A percentile compares a stretch with the other conserved stretches of the same genome.
phyloP scores from a whole-genome alignment of 805 yeast genomes.

The Torulaspora microellipsoides region DNA sequence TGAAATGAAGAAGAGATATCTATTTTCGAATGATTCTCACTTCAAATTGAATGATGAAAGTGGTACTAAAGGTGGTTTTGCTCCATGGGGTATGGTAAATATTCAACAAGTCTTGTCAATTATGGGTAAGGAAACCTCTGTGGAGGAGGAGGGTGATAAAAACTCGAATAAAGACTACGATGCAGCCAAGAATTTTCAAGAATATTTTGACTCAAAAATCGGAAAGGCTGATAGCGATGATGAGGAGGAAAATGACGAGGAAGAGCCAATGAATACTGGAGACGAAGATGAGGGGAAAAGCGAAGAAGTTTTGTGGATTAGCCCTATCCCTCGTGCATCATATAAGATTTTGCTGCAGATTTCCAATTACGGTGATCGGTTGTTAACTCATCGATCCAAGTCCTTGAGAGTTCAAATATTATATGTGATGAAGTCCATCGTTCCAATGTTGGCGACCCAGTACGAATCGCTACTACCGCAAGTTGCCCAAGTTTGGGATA shows the following conservation, averaged over 20 bases:
- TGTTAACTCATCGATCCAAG: conserved; percentile 61
- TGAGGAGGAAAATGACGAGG: conserved; percentile 22
- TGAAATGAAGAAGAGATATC: conserved; percentile 41
- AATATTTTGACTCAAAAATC: conserved; percentile 35
- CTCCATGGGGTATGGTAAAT: conserved; percentile 59
- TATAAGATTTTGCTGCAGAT: conserved; percentile 60
- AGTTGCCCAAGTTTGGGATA: conserved; percentile 32
- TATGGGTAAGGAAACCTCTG: conserved; percentile 37
- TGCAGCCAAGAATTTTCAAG: conserved; percentile 35
- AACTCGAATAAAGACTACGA: conserved; percentile 22
- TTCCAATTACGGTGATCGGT: conserved; percentile 62
- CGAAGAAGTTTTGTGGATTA: conserved; percentile 52
- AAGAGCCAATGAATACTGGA: conserved; percentile 19
- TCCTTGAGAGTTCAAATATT: conserved; percentile 54
- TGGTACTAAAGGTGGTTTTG: conserved; percentile 31
- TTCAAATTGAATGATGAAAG: conserved; percentile 17
- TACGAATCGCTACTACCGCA: conserved; percentile 30
- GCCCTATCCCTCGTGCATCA: conserved; percentile 57
- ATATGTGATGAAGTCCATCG: conserved; percentile 39
- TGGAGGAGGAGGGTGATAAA: conserved; percentile 27
- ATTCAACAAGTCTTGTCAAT: conserved; percentile 42
- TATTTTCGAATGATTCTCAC: conserved; percentile 22
- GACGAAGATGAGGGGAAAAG: conserved; percentile 9
- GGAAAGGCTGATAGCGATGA: conserved; percentile 38
- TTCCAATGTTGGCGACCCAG: conserved; percentile 53